Evolutionary conservation across 345 rosid genomes (phyloP).

Genomic region (Moringa oleifera): DNA sequence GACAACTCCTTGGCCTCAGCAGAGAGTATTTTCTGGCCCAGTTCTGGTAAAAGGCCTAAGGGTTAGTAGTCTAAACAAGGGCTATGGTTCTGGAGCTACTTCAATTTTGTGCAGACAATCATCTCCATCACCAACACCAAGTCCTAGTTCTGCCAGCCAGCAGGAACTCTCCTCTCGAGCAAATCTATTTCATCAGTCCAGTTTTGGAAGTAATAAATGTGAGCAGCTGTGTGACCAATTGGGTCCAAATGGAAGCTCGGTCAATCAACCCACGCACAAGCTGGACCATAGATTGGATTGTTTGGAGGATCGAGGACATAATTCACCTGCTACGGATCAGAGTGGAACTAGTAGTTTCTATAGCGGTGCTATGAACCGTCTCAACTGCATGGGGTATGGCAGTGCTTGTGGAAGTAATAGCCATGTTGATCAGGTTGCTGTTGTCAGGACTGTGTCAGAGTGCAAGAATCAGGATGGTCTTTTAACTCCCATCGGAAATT

Average conservation of each 20-base stretch:
- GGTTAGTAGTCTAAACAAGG: conserved; percentile 27
- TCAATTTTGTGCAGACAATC: conserved; percentile 29
- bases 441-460: conserved; percentile 35
- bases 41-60: conserved; percentile 38
- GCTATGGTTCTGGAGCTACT: conserved; percentile 37
- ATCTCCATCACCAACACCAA: conserved; percentile 34
- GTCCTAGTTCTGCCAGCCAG: conserved; percentile 54
- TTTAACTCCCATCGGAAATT: conserved; percentile 28
- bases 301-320: conserved; percentile 46
- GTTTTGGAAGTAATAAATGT: conserved; percentile 28
- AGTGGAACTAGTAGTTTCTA: conserved; percentile 62
- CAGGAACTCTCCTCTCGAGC: conserved; percentile 38
- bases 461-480: conserved; percentile 44
- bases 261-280: conserved; percentile 26
- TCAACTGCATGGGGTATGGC: conserved; percentile 41
- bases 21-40: conserved; percentile 38
- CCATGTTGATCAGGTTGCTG: conserved; percentile 39
- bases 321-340: conserved; percentile 51
- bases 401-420: conserved; percentile 45
- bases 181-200: conserved; percentile 35
- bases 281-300: conserved; percentile 28
- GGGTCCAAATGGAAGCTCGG: conserved; percentile 33
- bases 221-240: conserved; percentile 32
- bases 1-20: conserved; percentile 38
- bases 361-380: conserved; percentile 39